phyloP scores from a whole-genome alignment of 169 alveolate genomes.

The Cystoisospora suis region DNA sequence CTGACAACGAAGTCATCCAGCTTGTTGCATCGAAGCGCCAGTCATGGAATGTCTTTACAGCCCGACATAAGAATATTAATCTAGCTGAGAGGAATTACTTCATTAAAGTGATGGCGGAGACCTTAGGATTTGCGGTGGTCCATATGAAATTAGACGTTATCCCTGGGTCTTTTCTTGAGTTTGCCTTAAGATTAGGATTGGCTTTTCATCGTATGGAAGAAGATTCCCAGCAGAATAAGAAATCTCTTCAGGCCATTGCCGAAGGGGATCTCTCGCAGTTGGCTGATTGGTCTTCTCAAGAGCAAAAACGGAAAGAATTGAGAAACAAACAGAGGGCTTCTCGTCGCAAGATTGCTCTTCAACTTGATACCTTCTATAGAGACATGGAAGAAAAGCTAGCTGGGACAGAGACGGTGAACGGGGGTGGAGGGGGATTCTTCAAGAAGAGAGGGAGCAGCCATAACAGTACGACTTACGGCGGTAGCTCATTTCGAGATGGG shows the following conservation, averaged over 20 bases:
- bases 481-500: too few relatives aligned
- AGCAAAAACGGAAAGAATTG: conserved; percentile 5
- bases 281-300: conserved; percentile 46
- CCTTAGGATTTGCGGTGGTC: conserved; percentile 75
- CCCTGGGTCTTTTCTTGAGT: conserved; percentile 70
- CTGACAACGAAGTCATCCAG: conserved; percentile 63
- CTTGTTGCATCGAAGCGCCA: conserved; percentile 68
- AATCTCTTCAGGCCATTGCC: conserved; percentile 57
- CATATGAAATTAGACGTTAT: conserved; percentile 79
- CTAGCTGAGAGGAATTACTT: conserved; percentile 74
- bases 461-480: not conserved
- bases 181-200: conserved; percentile 50
- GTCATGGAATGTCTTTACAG: not conserved
- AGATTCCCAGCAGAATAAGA: conserved; percentile 41
- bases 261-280: conserved; percentile 58
- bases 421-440: not conserved
- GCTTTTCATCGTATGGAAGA: conserved; percentile 57
- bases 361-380: not conserved
- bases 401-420: not conserved
- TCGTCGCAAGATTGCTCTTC: not conserved
- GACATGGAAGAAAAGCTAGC: not conserved
- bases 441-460: not conserved
- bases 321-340: too few relatives aligned
- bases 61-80: conserved; percentile 42
- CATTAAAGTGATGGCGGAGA: conserved; percentile 74